Evolutionary conservation across 768 basidiomycete species (phyloP), one percentile per base, ranked within the genome.

Genomic region (Psilocybe tampanensis): DNA sequence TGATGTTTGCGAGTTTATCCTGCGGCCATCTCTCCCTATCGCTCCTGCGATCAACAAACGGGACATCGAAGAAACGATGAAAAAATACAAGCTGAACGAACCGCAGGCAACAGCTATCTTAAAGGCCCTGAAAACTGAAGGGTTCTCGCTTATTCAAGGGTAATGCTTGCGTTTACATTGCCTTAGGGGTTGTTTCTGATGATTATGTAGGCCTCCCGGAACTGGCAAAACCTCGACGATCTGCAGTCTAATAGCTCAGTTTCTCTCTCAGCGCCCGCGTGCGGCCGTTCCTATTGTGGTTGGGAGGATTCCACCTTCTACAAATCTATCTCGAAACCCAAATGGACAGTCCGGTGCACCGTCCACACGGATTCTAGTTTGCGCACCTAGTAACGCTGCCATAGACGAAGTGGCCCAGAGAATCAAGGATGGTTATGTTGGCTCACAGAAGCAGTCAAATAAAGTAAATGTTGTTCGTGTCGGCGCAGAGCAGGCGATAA

Each of bases 141-240:
- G 95, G 0, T 97, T 99, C 67, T 83, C 86, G 0, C 77, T 99
- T 26, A 95, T 99, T 54, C 97, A 99, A 81, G 97, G 97, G 96
- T 95, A 67, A 53, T 78, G 26, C 15, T 8, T 61, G 22, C 29
- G 36, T 54, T 32, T 18, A 15, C 29, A 5, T 17, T 18, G 39
- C 29, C 8, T 18, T 12, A 24, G 41, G n/a, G 36, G 18, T 17
- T 36, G 21, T 39, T 11, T 42, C 9, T 44, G 42, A 53, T 39
- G n/a, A 52, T 23, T 36, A 18, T 48, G 23, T 60, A 95, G 96
- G 21, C 97, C 97, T 33, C 97, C 97, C 1, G 97, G 97, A 53
- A 99, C 97, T 0, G 97, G 97, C 12, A 99, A 99, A 75, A 99
- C 97, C 8, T 96, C 93, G 19, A 99, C 97, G 1, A 98, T 99